These are phyloP conservation scores for Linnemannia schmuckeri DNA, from an alignment of 192 early-diverging fungal genomes.

Conservation along the genomic window DNA sequence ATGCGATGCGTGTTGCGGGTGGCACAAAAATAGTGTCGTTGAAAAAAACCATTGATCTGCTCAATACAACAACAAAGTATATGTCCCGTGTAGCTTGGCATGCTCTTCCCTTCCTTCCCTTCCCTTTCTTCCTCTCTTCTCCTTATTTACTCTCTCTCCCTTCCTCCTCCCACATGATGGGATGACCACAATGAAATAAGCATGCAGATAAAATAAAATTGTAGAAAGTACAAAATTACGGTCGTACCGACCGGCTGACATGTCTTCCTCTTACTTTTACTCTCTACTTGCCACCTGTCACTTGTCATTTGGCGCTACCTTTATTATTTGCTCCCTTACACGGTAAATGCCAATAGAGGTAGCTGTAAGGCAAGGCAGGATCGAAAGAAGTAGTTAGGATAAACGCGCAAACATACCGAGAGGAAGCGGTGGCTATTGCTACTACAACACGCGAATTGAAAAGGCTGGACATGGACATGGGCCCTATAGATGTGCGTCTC, in stretches of 20 bases:
- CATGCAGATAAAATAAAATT: not conserved
- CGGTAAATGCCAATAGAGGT: not conserved
- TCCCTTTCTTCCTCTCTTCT: not conserved
- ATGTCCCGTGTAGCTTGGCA: constrained; percentile 1
- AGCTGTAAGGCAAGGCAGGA: too few relatives aligned
- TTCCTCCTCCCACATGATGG: constrained; percentile 32
- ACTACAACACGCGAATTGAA: too few relatives aligned
- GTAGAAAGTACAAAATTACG: not conserved
- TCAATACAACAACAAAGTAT: not conserved
- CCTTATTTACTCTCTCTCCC: not conserved
- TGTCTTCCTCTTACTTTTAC: not conserved
- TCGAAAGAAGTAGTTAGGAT: too few relatives aligned
- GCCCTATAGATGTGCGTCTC: too few relatives aligned
- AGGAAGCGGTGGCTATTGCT: too few relatives aligned
- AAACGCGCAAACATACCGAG: too few relatives aligned
- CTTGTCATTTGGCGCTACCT: not conserved
- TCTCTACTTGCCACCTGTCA: not conserved
- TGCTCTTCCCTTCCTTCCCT: not conserved
- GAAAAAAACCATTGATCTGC: not conserved
- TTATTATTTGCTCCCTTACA: not conserved
- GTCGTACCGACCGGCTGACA: constrained; percentile 3
- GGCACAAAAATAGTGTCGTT: constrained; percentile 1
- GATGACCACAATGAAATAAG: constrained; percentile 25
- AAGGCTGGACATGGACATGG: too few relatives aligned
- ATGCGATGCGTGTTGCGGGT: constrained; percentile 1